Conservation (phyloP, 148 eudicot species). For the Agrostemma githago region DNA sequence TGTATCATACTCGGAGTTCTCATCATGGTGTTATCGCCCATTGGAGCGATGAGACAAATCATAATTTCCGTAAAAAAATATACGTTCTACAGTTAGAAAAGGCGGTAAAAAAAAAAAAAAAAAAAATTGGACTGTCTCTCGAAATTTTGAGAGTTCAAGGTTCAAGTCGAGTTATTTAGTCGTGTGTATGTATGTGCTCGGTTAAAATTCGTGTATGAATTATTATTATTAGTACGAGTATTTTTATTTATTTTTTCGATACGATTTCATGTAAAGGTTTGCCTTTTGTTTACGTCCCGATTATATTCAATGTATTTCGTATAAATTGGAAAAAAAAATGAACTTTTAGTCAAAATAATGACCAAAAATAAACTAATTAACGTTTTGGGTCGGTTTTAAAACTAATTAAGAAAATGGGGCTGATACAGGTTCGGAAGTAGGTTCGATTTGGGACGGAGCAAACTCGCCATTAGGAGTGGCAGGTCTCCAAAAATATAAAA, state of each 20-base stretch:
- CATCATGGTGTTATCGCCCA: conserved; percentile 38
- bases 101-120: neutral
- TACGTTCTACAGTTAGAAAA: conserved; percentile 25
- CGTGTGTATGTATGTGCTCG: neutral
- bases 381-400: too few species aligned
- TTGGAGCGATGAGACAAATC: conserved; percentile 35
- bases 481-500: too few species aligned
- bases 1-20: conserved; percentile 33
- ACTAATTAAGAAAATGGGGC: too few species aligned
- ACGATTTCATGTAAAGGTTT: conserved; percentile 1
- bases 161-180: neutral
- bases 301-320: neutral
- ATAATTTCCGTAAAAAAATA: conserved; percentile 25
- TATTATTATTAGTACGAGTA: neutral
- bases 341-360: too few species aligned
- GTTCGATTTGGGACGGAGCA: too few species aligned
- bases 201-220: neutral
- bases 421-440: too few species aligned
- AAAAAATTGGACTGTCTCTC: neutral
- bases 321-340: too few species aligned
- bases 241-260: neutral
- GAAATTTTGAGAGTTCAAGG: neutral
- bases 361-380: too few species aligned
- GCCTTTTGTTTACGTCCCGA: neutral
- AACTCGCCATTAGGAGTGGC: too few species aligned